Percentiles rank a stretch among this genome's conserved stretches.
These are phyloP conservation scores for Termitomyces sp. DNA, from an alignment of 768 basidiomycete species.

Conservation along the genomic window DNA sequence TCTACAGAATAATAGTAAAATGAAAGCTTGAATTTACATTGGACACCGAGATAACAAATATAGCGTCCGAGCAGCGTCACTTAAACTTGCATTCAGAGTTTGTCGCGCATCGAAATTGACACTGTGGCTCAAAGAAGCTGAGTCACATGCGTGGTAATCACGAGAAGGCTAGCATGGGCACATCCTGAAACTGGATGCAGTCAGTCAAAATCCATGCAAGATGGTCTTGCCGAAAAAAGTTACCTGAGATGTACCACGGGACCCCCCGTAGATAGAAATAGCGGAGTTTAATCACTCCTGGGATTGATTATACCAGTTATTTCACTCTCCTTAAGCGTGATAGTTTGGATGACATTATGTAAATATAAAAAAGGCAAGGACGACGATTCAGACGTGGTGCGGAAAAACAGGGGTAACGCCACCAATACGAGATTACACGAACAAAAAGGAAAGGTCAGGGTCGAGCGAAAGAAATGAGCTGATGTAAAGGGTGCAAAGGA, in stretches of 20 bases:
- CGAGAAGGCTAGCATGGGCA: no score
- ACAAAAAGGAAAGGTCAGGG: not conserved
- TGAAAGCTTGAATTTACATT: not conserved
- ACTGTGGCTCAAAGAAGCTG: not conserved
- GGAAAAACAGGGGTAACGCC: not conserved
- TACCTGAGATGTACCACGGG: not conserved
- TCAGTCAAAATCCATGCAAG: not conserved
- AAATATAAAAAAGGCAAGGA: not conserved
- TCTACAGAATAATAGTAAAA: not conserved
- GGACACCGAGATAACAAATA: not conserved
- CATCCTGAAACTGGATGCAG: not conserved
- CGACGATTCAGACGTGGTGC: not conserved
- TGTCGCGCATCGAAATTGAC: no score
- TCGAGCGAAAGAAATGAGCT: not conserved
- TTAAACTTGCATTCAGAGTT: not conserved
- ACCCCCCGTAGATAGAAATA: not conserved
- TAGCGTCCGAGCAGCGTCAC: not conserved
- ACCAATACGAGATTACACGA: not conserved
- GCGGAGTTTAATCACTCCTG: not conserved
- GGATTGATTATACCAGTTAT: no score
- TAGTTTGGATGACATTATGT: not conserved
- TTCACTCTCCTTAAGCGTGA: not conserved
- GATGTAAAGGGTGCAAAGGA: not conserved
- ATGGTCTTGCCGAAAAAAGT: constrained; percentile 1
- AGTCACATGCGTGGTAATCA: not conserved